Base-by-base conservation (phyloP, 345 rosid genomes). In the Reutealis trisperma region DNA sequence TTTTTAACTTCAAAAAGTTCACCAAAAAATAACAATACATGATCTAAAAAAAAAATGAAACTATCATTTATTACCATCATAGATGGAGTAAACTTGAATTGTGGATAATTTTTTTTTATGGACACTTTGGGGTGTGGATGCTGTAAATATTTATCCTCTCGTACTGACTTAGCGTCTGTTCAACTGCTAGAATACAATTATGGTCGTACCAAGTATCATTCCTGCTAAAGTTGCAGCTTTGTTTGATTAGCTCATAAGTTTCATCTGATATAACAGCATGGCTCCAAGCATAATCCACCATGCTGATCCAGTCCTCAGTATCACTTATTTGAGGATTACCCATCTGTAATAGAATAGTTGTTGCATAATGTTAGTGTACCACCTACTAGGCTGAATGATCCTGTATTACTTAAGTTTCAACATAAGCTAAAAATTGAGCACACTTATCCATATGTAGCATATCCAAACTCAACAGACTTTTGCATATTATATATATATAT, bases 211-310 rank as follows among this genome's bases (percentile, higher is more conserved):
- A 94, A 44, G 97, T 80, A 70, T 87, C 61, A 32, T 74, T 82
- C 77, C 90, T 91, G 70, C 80, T 61, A 77, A 94, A 93, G 80
- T 93, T 83, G 75, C 97, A 94, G 79, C 25, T 87, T 55, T 75
- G 58, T 12, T 24, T 19, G 15, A 94, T 94, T 57, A 79, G 79
- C 65, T 79, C 73, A 81, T 89, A 89, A 21, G 94, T 90, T 86
- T 93, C 97, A 78, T 94, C 95, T 19, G 98, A 93, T 79, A 93
- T 84, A 27, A 94, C 85, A 0, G 97, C 97, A 82, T 94, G 98
- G 81, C 98, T 94, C 98, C 97, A 94, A 14, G 98, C 97, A 67
- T 93, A 91, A 77, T 94, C 98, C 76, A 91, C 89, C 66, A 87
- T 63, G 6, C 98, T 97, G 60, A 77, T 75, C 98, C 98, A 94